Percentiles rank a stretch among this genome's conserved stretches.
phyloP scores from a whole-genome alignment of 2,329 filamentous ascomycete genomes.

The Penicillium oxalicum region DNA sequence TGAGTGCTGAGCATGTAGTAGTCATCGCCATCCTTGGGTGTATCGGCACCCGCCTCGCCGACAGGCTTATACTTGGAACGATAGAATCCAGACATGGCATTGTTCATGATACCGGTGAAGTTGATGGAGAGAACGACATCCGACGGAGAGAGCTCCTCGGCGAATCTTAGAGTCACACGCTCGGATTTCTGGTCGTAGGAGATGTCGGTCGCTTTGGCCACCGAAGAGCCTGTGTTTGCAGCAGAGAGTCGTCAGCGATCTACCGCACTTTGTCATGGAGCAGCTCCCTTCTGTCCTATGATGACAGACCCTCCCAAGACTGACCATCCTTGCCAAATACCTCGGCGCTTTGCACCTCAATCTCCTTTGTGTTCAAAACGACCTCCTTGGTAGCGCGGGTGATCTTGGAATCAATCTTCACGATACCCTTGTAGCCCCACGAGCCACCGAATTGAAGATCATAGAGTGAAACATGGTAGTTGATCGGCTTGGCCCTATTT shows the following conservation, averaged over 20 bases:
- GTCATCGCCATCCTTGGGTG: conserved; percentile 63
- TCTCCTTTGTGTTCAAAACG: conserved; percentile 76
- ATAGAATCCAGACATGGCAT: conserved; percentile 89
- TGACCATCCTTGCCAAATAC: conserved; percentile 32
- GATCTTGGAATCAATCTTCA: conserved; percentile 73
- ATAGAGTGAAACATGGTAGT: conserved; percentile 78
- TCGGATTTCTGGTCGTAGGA: conserved; percentile 78
- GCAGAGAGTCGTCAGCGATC: background rate
- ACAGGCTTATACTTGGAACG: conserved; percentile 86
- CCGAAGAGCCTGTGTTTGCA: conserved; percentile 19
- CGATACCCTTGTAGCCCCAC: conserved; percentile 80
- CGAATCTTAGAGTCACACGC: conserved; percentile 72
- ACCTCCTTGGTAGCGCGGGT: conserved; percentile 67
- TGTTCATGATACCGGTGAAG: conserved; percentile 79
- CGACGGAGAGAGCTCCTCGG: conserved; percentile 62
- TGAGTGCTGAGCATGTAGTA: conserved; percentile 86
- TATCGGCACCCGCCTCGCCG: conserved; percentile 64
- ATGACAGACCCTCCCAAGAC: conserved; percentile 1
- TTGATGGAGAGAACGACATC: conserved; percentile 65
- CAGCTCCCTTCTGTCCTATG: background rate
- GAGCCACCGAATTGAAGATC: conserved; percentile 65
- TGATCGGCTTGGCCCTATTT: conserved; percentile 66
- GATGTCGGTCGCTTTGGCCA: conserved; percentile 57
- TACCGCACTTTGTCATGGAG: background rate
- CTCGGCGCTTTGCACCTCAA: conserved; percentile 63